Conservation (phyloP, 139 green algal genomes). For the Coelastrella sp. region DNA sequence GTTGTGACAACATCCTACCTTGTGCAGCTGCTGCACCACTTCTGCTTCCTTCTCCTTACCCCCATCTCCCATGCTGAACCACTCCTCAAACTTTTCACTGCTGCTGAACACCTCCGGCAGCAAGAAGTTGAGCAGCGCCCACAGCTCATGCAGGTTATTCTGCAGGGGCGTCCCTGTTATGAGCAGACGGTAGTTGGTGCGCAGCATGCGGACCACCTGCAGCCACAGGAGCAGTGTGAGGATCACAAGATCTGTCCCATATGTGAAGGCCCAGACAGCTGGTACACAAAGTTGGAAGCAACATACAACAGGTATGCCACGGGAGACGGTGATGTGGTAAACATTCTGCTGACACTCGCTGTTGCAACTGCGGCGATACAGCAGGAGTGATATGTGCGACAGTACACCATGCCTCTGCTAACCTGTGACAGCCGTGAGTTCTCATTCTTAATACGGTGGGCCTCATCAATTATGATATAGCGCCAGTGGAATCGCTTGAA, state of each 20-base stretch:
- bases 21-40: slow-evolving; percentile 98
- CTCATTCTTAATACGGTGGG: slow-evolving; percentile 99
- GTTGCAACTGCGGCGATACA: no score
- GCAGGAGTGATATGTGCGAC: no score
- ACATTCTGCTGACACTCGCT: no score
- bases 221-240: not conserved
- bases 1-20: slow-evolving; percentile 63
- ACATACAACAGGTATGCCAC: not conserved
- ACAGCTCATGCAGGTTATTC: slow-evolving; percentile 99
- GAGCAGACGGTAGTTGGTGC: slow-evolving; percentile 96
- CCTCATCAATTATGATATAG: slow-evolving; percentile 99
- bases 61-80: slow-evolving; percentile 87
- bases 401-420: not conserved
- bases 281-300: not conserved
- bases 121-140: slow-evolving; percentile 99
- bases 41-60: slow-evolving; percentile 88
- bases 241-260: not conserved
- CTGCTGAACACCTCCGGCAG: slow-evolving; percentile 95
- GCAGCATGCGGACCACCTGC: slow-evolving; percentile 88
- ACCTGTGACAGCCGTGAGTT: slow-evolving; percentile 93
- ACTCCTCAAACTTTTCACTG: slow-evolving; percentile 98
- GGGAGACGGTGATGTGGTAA: not conserved
- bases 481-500: slow-evolving; percentile 97
- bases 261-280: no score
- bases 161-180: slow-evolving; percentile 98